Percentiles rank a stretch among this genome's conserved stretches.
phyloP scores from a whole-genome alignment of 1,284 basidiomycete species.

The Austroboletus rostrupii region DNA sequence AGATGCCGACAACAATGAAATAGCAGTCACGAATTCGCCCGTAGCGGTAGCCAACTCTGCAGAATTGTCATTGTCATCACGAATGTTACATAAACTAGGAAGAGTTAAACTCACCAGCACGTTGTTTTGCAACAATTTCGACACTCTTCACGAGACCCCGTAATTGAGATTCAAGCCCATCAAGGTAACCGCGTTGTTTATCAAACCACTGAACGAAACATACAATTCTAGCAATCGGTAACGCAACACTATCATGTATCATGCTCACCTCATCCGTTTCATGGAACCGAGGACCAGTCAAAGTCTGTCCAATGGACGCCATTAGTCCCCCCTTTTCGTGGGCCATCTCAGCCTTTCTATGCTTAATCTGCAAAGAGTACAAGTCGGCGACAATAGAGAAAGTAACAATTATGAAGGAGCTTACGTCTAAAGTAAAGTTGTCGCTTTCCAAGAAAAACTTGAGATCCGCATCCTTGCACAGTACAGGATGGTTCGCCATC shows the following conservation, averaged over 20 bases:
- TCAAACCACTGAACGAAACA: constrained; percentile 78
- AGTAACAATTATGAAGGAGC: constrained; percentile 9
- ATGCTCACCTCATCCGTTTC: constrained; percentile 83
- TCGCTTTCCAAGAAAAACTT: constrained; percentile 87
- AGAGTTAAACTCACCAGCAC: constrained; percentile 49
- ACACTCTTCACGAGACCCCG: constrained; percentile 84
- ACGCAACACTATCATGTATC: background rate
- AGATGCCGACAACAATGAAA: constrained; percentile 65
- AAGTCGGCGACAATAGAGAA: background rate
- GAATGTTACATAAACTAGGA: background rate
- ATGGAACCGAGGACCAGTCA: constrained; percentile 82
- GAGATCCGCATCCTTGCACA: constrained; percentile 81
- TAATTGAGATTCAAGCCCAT: constrained; percentile 86
- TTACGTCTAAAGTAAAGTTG: constrained; percentile 78
- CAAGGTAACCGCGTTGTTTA: constrained; percentile 80
- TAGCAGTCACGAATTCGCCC: constrained; percentile 68
- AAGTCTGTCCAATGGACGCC: constrained; percentile 72
- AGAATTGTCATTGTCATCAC: background rate
- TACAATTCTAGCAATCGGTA: background rate
- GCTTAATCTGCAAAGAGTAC: constrained; percentile 66
- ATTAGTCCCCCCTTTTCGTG: constrained; percentile 77
- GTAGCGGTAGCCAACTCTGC: constrained; percentile 66
- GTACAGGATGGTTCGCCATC: constrained; percentile 82
- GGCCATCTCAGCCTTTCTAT: constrained; percentile 72
- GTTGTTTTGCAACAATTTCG: constrained; percentile 76